A percentile compares a stretch with the other conserved stretches of the same genome.
These are phyloP conservation scores for Pythium periplocum DNA, from an alignment of 352 stramenopile genomes.

Conservation along the genomic window DNA sequence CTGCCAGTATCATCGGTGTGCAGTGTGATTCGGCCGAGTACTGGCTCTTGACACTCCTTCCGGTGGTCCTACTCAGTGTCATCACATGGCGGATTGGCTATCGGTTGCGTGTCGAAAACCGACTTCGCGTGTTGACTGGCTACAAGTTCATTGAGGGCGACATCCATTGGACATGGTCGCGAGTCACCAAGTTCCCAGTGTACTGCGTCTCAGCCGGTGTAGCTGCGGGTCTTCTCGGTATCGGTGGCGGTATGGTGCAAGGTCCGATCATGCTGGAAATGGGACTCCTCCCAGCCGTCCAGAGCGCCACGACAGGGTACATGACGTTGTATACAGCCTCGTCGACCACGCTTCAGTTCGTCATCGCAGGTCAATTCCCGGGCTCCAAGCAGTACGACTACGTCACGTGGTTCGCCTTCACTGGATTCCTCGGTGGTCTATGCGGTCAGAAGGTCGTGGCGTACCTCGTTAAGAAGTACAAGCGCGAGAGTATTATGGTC, in stretches of 20 bases:
- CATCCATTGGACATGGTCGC: constrained; percentile 90
- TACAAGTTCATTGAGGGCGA: constrained; percentile 90
- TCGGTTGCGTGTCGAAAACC: constrained; percentile 61
- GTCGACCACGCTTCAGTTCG: constrained; percentile 90
- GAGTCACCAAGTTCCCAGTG: constrained; percentile 89
- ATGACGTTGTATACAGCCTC: constrained; percentile 91
- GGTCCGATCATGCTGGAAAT: constrained; percentile 97
- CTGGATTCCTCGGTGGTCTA: constrained; percentile 84
- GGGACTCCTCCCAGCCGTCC: constrained; percentile 86
- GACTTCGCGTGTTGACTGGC: constrained; percentile 55
- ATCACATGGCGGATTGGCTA: constrained; percentile 56
- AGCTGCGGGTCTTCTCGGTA: constrained; percentile 92
- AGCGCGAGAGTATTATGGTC: constrained; percentile 81
- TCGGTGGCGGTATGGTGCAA: constrained; percentile 97
- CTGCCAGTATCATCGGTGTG: constrained; percentile 85
- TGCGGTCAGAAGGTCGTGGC: constrained; percentile 79
- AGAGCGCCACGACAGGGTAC: constrained; percentile 90
- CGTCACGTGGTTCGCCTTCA: constrained; percentile 81
- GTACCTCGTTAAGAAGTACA: constrained; percentile 89
- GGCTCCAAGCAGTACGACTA: constrained; percentile 88
- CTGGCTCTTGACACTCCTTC: constrained; percentile 89
- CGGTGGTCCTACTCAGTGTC: constrained; percentile 67
- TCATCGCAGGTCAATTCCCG: constrained; percentile 75
- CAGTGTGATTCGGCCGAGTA: constrained; percentile 88
- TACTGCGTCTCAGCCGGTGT: constrained; percentile 93